Evolutionary conservation across 352 stramenopile species (phyloP).

Genomic region (Phytophthora idaei): DNA sequence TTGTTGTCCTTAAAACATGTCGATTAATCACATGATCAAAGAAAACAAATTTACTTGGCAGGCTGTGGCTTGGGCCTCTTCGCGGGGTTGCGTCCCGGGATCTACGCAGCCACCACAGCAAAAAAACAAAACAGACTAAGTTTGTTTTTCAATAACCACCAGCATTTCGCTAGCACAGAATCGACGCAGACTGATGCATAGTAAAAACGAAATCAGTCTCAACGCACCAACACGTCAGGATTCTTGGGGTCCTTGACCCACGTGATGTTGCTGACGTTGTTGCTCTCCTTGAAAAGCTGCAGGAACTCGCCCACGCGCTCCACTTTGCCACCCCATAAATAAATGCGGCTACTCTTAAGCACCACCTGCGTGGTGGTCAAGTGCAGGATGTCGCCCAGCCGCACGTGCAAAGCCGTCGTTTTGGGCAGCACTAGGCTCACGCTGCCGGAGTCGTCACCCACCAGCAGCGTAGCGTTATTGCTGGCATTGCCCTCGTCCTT

Average conservation of each 20-base stretch:
- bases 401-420: conserved; percentile 65
- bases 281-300: conserved; percentile 84
- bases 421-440: conserved; percentile 84
- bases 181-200: not conserved
- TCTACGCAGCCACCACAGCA: conserved; percentile 32
- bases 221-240: conserved; percentile 62
- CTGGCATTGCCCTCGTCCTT: conserved; percentile 80
- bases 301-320: conserved; percentile 88
- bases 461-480: conserved; percentile 81
- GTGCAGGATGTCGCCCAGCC: conserved; percentile 78
- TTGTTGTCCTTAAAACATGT: not conserved
- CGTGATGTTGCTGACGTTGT: conserved; percentile 83
- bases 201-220: not conserved
- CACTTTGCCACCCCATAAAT: conserved; percentile 81
- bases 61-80: conserved; percentile 59
- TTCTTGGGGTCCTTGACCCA: conserved; percentile 86
- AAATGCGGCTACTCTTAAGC: conserved; percentile 79
- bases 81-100: conserved; percentile 56
- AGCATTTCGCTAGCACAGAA: too few species aligned
- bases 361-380: conserved; percentile 72
- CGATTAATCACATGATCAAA: not conserved
- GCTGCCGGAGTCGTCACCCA: conserved; percentile 83
- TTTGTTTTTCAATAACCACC: not conserved
- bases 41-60: conserved; percentile 23
- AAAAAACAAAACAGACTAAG: not conserved